Evolutionary conservation across 2,329 filamentous ascomycete genomes (phyloP).

Genomic region (Aspergillus phoenicis): DNA sequence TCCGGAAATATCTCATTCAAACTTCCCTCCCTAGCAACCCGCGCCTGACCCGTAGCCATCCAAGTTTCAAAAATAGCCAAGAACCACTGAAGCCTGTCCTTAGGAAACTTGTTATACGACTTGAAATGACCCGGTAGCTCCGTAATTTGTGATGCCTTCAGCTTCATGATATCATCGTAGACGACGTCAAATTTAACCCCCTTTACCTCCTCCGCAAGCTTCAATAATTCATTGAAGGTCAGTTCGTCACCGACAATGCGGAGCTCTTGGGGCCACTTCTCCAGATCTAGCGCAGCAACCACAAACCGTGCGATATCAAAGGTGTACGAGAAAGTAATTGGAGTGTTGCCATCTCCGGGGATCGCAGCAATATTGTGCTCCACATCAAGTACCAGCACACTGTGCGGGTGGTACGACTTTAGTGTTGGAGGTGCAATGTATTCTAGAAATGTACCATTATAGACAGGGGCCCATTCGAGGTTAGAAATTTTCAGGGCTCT

Average conservation of each 20-base stretch:
- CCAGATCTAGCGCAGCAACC: constrained; percentile 17
- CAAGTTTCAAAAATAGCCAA: constrained; percentile 21
- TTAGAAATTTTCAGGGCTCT: not conserved
- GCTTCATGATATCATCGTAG: constrained; percentile 32
- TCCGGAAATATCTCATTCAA: constrained; percentile 28
- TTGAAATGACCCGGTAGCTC: constrained; percentile 30
- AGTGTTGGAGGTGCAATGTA: constrained; percentile 20
- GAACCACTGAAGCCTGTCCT: constrained; percentile 26
- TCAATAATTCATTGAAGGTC: constrained; percentile 29
- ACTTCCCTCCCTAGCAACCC: constrained; percentile 6
- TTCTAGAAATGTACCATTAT: constrained; percentile 15
- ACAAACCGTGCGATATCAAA: constrained; percentile 29
- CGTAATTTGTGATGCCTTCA: constrained; percentile 33
- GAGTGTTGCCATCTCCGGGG: constrained; percentile 23
- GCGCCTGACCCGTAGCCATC: constrained; percentile 4
- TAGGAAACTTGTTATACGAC: constrained; percentile 26
- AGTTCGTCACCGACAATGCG: constrained; percentile 28
- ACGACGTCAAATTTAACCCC: constrained; percentile 32
- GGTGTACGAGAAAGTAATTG: constrained; percentile 26
- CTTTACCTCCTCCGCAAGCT: constrained; percentile 19
- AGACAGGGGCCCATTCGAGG: constrained; percentile 25
- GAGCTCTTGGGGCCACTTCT: constrained; percentile 23
- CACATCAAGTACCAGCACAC: constrained; percentile 24
- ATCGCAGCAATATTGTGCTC: constrained; percentile 24
- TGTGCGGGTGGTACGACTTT: constrained; percentile 21